phyloP scores from a whole-genome alignment of 129 eudicot genomes.

The Silybum marianum region DNA sequence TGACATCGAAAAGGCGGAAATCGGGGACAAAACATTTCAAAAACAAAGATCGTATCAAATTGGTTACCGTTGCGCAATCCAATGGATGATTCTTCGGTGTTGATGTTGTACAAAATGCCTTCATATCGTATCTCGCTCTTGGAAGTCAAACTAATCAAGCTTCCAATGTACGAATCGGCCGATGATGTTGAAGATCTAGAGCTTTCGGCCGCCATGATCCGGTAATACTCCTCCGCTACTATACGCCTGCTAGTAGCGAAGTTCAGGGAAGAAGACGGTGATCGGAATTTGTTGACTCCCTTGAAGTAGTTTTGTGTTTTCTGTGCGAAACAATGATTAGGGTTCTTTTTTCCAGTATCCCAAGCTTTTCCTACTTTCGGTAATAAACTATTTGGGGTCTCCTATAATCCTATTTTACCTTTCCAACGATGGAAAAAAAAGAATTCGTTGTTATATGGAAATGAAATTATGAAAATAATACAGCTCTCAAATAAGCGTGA shows the following conservation, averaged over 20 bases:
- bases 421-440: not conserved
- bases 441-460: too few species aligned
- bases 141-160: constrained; percentile 76
- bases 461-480: too few species aligned
- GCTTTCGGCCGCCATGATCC: constrained; percentile 57
- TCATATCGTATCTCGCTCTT: constrained; percentile 86
- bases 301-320: not conserved
- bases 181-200: constrained; percentile 65
- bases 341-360: not conserved
- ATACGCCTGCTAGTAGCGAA: constrained; percentile 4
- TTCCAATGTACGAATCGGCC: constrained; percentile 85
- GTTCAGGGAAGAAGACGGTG: constrained; percentile 11
- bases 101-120: constrained; percentile 72
- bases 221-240: not conserved
- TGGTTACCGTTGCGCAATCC: constrained; percentile 71
- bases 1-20: constrained; percentile 6
- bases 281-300: constrained; percentile 5
- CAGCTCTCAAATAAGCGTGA: too few species aligned
- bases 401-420: not conserved
- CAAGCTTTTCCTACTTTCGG: not conserved
- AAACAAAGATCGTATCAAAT: not conserved
- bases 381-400: not conserved
- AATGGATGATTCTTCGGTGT: constrained; percentile 81
- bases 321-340: constrained; percentile 8
- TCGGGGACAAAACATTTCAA: not conserved